phyloP scores from a whole-genome alignment of 148 eudicot genomes.

The Rhododendron mucronatum region DNA sequence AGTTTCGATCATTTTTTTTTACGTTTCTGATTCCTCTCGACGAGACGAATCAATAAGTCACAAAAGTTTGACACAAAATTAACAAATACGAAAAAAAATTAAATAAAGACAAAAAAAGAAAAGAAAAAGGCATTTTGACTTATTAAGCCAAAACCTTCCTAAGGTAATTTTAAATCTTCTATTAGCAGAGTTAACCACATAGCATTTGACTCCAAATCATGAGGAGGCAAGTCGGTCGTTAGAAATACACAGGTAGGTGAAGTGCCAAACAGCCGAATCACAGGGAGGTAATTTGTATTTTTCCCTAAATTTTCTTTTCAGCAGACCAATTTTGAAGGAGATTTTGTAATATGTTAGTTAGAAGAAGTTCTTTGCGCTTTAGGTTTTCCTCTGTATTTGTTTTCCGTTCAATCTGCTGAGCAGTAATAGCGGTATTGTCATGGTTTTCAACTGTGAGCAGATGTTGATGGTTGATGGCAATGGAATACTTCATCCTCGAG shows the following conservation, averaged over 20 bases:
- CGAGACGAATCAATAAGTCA: too few species aligned
- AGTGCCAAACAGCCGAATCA: neutral
- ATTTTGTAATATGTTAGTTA: neutral
- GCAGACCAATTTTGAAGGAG: neutral
- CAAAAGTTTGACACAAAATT: too few species aligned
- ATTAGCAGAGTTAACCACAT: neutral
- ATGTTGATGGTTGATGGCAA: constrained; percentile 96
- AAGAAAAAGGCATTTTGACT: too few species aligned
- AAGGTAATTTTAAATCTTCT: neutral
- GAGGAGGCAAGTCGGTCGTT: neutral
- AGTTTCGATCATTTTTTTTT: too few species aligned
- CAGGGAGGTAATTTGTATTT: neutral
- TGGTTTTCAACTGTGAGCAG: constrained; percentile 27
- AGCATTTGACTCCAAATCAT: neutral
- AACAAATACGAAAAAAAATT: too few species aligned
- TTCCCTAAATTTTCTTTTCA: neutral
- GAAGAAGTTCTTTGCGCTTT: neutral
- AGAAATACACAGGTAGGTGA: neutral
- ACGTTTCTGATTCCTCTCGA: too few species aligned
- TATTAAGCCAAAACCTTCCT: too few species aligned
- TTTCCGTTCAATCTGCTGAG: neutral
- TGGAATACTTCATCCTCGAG: constrained; percentile 96
- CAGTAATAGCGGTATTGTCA: constrained; percentile 1
- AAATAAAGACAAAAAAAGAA: too few species aligned
- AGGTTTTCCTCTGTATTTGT: neutral